These are phyloP conservation scores for Mycosphaerella sp. DNA, from an alignment of 2,329 filamentous ascomycete genomes.

Conservation along the genomic window DNA sequence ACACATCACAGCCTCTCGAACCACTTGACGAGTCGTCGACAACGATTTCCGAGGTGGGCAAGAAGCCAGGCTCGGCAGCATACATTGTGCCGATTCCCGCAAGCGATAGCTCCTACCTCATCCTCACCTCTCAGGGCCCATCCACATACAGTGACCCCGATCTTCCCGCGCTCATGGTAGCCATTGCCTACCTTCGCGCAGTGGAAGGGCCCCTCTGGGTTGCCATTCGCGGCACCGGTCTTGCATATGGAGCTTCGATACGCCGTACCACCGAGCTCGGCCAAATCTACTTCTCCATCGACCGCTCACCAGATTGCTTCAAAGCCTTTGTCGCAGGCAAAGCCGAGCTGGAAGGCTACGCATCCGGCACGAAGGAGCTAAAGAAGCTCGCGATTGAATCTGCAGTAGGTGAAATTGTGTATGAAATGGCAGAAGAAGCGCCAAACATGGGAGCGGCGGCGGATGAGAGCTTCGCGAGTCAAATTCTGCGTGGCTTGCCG, in stretches of 20 bases:
- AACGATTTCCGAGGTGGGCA: slow-evolving; percentile 69
- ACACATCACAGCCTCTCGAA: slow-evolving; percentile 51
- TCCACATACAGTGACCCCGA: slow-evolving; percentile 68
- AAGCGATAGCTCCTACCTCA: slow-evolving; percentile 84
- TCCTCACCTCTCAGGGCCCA: slow-evolving; percentile 68
- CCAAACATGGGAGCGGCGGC: slow-evolving; percentile 77
- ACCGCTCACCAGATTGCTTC: slow-evolving; percentile 80
- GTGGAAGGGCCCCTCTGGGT: slow-evolving; percentile 94
- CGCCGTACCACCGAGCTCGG: slow-evolving; percentile 71
- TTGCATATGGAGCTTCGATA: slow-evolving; percentile 85
- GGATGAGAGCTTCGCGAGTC: slow-evolving; percentile 71
- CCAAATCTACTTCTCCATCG: slow-evolving; percentile 75
- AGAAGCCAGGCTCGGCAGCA: slow-evolving; percentile 64
- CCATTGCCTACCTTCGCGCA: slow-evolving; percentile 82
- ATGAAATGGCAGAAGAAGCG: slow-evolving; percentile 80
- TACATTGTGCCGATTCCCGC: slow-evolving; percentile 85
- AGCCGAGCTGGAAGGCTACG: slow-evolving; percentile 66
- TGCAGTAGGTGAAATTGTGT: slow-evolving; percentile 82
- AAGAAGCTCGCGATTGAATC: slow-evolving; percentile 81
- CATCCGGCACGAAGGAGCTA: slow-evolving; percentile 62
- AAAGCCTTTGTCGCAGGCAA: slow-evolving; percentile 77
- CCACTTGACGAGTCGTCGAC: slow-evolving; percentile 64
- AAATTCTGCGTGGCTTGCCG: slow-evolving; percentile 69
- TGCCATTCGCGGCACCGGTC: slow-evolving; percentile 82
- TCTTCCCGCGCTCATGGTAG: slow-evolving; percentile 78